phyloP scores from a whole-genome alignment of 495 filamentous ascomycete genomes.

The Amorphotheca resinae region DNA sequence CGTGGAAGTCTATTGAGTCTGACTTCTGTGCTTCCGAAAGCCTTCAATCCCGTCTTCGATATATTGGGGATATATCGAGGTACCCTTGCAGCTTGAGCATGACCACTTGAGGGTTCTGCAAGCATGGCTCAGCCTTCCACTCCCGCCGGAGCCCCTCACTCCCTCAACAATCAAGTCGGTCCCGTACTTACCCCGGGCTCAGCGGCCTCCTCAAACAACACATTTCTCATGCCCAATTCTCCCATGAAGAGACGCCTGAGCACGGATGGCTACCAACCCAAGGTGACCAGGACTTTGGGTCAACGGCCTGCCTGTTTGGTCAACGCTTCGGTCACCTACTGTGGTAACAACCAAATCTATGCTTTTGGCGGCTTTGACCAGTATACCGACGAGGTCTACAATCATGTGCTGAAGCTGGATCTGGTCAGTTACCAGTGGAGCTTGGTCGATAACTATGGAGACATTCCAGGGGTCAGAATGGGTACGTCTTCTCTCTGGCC shows the following conservation, averaged over 20 bases:
- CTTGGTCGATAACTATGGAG: slow-evolving; percentile 94
- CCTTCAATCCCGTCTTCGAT: too few relatives aligned
- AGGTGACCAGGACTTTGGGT: slow-evolving; percentile 67
- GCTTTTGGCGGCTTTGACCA: slow-evolving; percentile 99
- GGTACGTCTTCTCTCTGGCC: slow-evolving; percentile 40
- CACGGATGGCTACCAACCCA: slow-evolving; percentile 61
- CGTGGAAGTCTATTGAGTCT: too few relatives aligned
- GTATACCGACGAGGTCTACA: slow-evolving; percentile 98
- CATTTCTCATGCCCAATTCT: slow-evolving; percentile 76
- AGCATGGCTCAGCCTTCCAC: slow-evolving; percentile 23
- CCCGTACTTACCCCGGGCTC: slow-evolving; percentile 28
- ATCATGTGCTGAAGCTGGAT: slow-evolving; percentile 85
- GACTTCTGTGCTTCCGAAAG: too few relatives aligned
- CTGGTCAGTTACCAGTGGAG: slow-evolving; percentile 82
- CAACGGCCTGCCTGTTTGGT: slow-evolving; percentile 89
- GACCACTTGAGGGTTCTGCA: background rate
- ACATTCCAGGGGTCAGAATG: slow-evolving; percentile 97
- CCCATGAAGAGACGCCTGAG: slow-evolving; percentile 45
- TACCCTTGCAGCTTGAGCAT: too few relatives aligned
- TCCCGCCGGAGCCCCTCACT: slow-evolving; percentile 6
- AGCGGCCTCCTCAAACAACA: slow-evolving; percentile 50
- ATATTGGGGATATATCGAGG: too few relatives aligned
- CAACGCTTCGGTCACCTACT: slow-evolving; percentile 95
- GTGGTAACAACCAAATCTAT: slow-evolving; percentile 90
- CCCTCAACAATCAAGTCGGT: slow-evolving; percentile 6